Conservation (phyloP, 2,329 filamentous ascomycete species). For the Calonectria multiphialidica region DNA sequence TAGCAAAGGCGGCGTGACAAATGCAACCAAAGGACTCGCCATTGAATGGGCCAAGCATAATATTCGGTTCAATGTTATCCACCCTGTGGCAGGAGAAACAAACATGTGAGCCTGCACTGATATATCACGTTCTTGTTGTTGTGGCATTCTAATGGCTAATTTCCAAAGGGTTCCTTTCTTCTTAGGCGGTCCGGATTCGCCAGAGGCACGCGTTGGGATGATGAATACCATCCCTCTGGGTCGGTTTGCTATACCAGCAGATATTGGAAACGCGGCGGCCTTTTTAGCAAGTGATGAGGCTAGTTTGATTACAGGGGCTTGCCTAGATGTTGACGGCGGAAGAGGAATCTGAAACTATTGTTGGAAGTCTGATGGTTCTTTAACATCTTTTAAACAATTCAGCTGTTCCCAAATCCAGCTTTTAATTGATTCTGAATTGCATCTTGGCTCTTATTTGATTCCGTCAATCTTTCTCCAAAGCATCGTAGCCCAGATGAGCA, state of each 20-base stretch:
- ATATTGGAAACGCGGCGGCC: conserved; percentile 13
- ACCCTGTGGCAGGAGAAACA: conserved; percentile 16
- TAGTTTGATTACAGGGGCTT: conserved; percentile 10
- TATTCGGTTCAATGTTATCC: conserved; percentile 15
- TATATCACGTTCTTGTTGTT: background rate
- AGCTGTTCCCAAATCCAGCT: no score
- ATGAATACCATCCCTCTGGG: conserved; percentile 11
- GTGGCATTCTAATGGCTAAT: background rate
- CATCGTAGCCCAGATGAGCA: no score
- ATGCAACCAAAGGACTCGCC: conserved; percentile 16
- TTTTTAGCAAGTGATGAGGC: conserved; percentile 14
- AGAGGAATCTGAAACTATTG: background rate
- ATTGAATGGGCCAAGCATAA: conserved; percentile 19
- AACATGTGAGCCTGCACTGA: background rate
- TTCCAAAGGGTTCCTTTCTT: conserved; percentile 5
- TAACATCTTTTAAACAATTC: no score
- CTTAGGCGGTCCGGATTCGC: background rate
- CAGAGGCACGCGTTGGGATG: conserved; percentile 1
- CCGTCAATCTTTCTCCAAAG: no score
- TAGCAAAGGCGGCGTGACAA: conserved; percentile 14
- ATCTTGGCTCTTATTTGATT: no score
- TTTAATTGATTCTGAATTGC: no score
- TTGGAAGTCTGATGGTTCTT: background rate
- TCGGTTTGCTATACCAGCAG: conserved; percentile 1
- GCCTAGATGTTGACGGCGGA: conserved; percentile 9